Evolutionary conservation across 371 early-diverging fungal genomes (phyloP).

Genomic region (Zychaea mexicana): DNA sequence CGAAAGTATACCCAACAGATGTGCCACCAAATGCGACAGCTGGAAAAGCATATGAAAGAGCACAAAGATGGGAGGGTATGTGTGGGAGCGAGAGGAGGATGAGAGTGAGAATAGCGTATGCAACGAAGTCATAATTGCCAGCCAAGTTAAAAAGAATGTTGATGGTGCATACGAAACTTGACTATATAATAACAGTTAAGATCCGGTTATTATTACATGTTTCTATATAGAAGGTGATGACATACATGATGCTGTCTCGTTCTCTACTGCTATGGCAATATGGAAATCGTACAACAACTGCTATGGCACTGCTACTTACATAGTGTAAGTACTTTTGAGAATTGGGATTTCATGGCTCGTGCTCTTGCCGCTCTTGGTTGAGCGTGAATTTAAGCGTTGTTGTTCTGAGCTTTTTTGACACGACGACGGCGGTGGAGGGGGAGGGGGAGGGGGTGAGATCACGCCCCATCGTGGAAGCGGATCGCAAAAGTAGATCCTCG

Average conservation of each 20-base stretch:
- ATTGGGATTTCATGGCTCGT: slow-evolving; percentile 29
- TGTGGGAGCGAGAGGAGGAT: slow-evolving; percentile 42
- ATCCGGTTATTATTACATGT: too few species aligned
- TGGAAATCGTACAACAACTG: not conserved
- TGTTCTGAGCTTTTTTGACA: not conserved
- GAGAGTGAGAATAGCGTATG: slow-evolving; percentile 43
- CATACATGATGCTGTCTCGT: too few species aligned
- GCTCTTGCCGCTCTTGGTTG: not conserved
- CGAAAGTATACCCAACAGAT: slow-evolving; percentile 38
- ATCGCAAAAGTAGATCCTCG: slow-evolving; percentile 4
- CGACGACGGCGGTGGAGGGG: not conserved
- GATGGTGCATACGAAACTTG: slow-evolving; percentile 38
- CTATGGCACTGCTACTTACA: slow-evolving; percentile 26
- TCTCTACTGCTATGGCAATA: not conserved
- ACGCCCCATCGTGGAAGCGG: not conserved
- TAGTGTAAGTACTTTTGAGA: slow-evolving; percentile 37
- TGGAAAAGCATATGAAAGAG: slow-evolving; percentile 60
- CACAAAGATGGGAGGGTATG: slow-evolving; percentile 57
- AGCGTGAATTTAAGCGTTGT: not conserved
- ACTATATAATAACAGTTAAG: slow-evolving; percentile 16
- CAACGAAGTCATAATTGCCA: slow-evolving; percentile 40
- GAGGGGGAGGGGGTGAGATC: not conserved
- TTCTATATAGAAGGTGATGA: too few species aligned
- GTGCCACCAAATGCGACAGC: slow-evolving; percentile 51
- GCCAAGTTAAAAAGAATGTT: slow-evolving; percentile 41